Percentiles rank a stretch among this genome's conserved stretches.
Conservation (phyloP, 2,329 filamentous ascomycete genomes). For the Aaosphaeria arxii region DNA sequence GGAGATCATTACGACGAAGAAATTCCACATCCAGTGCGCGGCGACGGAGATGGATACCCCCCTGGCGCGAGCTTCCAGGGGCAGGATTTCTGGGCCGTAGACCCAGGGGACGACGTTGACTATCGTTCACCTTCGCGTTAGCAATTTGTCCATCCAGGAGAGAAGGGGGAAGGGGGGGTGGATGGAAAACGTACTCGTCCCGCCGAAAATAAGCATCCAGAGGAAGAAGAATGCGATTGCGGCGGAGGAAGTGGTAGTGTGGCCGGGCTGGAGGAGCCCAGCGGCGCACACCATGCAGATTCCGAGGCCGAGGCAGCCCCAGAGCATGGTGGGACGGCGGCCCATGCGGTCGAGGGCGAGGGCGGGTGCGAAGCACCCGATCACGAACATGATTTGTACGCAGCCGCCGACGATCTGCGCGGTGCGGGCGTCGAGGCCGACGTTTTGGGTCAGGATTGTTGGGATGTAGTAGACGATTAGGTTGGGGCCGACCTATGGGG, state of each 20-base stretch:
- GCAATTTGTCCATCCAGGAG: too few species aligned
- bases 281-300: slow-evolving; percentile 41
- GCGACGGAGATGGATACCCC: slow-evolving; percentile 40
- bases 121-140: too few species aligned
- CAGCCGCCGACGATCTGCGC: slow-evolving; percentile 48
- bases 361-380: slow-evolving; percentile 34
- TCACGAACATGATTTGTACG: slow-evolving; percentile 28
- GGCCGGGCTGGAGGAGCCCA: slow-evolving; percentile 19
- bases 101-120: slow-evolving; percentile 30
- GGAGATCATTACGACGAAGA: slow-evolving; percentile 49
- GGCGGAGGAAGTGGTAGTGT: slow-evolving; percentile 30
- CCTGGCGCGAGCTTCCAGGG: slow-evolving; percentile 26
- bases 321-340: slow-evolving; percentile 29
- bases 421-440: slow-evolving; percentile 44
- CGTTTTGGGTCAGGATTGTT: slow-evolving; percentile 45
- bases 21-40: slow-evolving; percentile 45
- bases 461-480: slow-evolving; percentile 41
- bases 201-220: slow-evolving; percentile 43
- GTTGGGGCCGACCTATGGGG: too few species aligned
- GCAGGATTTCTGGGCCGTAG: slow-evolving; percentile 45
- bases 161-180: too few species aligned
- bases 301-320: slow-evolving; percentile 29
- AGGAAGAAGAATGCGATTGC: slow-evolving; percentile 44
- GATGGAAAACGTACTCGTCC: slow-evolving; percentile 35
- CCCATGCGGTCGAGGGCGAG: slow-evolving; percentile 37